Percentiles rank a stretch among this genome's conserved stretches.
Conservation (phyloP, 2,329 filamentous ascomycete genomes). For the Neonectria punicea region DNA sequence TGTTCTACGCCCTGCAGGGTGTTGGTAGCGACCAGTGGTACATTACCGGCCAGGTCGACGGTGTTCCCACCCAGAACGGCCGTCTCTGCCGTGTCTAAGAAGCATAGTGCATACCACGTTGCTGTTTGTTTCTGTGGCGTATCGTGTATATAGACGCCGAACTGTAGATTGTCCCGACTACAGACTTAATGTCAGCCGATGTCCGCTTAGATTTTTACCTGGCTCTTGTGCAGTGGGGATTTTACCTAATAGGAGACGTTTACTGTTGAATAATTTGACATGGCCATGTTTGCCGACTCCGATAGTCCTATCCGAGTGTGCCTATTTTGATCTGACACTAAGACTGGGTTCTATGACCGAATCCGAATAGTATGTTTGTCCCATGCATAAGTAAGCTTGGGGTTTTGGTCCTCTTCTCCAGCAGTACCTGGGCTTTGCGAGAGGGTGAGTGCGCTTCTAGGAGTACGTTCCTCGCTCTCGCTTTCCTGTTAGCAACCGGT, state of each 20-base stretch:
- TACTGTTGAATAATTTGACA: not conserved
- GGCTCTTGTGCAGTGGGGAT: not conserved
- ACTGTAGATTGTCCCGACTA: not conserved
- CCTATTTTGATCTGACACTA: not conserved
- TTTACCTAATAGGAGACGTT: not conserved
- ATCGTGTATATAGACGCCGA: not conserved
- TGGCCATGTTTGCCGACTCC: not conserved
- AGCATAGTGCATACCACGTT: not conserved
- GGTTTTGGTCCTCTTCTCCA: not conserved
- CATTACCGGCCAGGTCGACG: constrained; percentile 30
- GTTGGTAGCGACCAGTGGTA: constrained; percentile 39
- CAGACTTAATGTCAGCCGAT: not conserved
- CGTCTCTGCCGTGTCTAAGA: constrained; percentile 28
- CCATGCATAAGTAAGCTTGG: not conserved
- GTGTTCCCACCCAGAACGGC: constrained; percentile 39
- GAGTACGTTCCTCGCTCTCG: not conserved
- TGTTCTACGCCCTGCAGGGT: constrained; percentile 36
- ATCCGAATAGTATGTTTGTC: not conserved
- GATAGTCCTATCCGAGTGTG: not conserved
- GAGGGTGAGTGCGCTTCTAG: too few species aligned
- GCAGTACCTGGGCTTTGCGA: too few species aligned
- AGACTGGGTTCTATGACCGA: not conserved
- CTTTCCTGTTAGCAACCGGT: not conserved
- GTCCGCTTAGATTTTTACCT: not conserved
- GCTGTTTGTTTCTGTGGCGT: not conserved